Evolutionary conservation across 495 filamentous ascomycete genomes (phyloP).

Genomic region (Aspergillus sparsus): DNA sequence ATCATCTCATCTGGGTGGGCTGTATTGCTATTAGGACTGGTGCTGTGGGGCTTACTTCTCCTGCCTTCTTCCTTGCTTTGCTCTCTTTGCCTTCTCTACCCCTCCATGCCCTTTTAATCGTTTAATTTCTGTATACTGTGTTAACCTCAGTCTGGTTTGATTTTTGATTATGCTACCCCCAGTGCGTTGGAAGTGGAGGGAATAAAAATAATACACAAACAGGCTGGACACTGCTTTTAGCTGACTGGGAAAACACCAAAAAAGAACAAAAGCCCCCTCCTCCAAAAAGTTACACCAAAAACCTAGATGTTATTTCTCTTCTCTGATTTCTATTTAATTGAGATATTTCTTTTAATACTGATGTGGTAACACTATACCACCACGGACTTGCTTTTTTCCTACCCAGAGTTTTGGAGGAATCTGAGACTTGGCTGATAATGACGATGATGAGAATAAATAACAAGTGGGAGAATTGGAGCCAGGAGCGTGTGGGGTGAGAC

Average conservation of each 20-base stretch:
- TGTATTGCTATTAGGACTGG: slow-evolving; percentile 40
- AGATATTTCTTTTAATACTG: background rate
- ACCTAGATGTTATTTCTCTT: too few species aligned
- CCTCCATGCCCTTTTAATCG: background rate
- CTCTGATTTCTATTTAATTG: background rate
- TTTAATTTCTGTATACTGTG: slow-evolving; percentile 10
- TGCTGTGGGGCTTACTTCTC: slow-evolving; percentile 26
- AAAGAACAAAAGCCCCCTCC: too few species aligned
- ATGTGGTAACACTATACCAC: too few species aligned
- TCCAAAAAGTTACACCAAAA: too few species aligned
- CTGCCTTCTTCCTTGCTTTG: slow-evolving; percentile 13
- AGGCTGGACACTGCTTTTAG: background rate
- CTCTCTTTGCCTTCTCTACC: slow-evolving; percentile 1
- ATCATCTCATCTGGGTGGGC: slow-evolving; percentile 22
- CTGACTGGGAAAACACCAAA: too few species aligned
- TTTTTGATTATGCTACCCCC: slow-evolving; percentile 2
- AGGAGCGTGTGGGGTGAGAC: too few species aligned
- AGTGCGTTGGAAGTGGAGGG: background rate
- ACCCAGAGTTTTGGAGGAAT: too few species aligned
- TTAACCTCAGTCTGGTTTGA: slow-evolving; percentile 1
- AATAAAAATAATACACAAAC: background rate
- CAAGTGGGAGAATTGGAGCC: too few species aligned
- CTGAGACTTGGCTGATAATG: too few species aligned
- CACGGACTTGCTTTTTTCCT: too few species aligned
- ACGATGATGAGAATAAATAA: too few species aligned